Conservation (phyloP, 2,329 filamentous ascomycete genomes). For the Aspergillus pseudoglaucus region DNA sequence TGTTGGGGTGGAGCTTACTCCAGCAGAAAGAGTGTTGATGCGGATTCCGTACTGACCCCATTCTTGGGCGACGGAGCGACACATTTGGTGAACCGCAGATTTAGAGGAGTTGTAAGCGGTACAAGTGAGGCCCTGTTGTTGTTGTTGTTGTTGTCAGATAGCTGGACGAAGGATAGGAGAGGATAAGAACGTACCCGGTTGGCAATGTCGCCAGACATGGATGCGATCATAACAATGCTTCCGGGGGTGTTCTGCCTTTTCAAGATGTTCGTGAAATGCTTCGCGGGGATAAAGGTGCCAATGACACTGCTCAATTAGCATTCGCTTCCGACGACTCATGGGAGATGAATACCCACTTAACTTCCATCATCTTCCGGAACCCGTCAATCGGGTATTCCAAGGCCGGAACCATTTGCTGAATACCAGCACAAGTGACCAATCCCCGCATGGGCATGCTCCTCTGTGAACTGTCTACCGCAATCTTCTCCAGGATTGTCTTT, state of each 20-base stretch:
- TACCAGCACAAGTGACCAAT: conserved; percentile 44
- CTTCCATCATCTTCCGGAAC: conserved; percentile 29
- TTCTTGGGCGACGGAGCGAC: conserved; percentile 44
- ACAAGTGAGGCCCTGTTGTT: conserved; percentile 52
- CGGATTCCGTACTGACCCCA: conserved; percentile 59
- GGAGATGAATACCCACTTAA: conserved; percentile 18
- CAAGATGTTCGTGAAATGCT: conserved; percentile 42
- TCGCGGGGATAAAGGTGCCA: conserved; percentile 31
- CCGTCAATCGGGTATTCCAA: conserved; percentile 40
- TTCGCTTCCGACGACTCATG: background rate
- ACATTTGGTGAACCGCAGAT: conserved; percentile 44
- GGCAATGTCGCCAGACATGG: conserved; percentile 62
- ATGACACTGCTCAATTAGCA: conserved; percentile 17
- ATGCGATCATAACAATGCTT: conserved; percentile 62
- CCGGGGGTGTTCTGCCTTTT: conserved; percentile 49
- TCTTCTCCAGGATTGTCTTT: conserved; percentile 28
- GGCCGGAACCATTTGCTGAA: conserved; percentile 44
- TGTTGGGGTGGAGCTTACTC: conserved; percentile 33
- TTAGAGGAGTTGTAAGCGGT: conserved; percentile 53
- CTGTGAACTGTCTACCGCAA: conserved; percentile 21
- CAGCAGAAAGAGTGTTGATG: conserved; percentile 74
- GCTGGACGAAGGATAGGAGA: background rate
- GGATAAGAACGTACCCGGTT: conserved; percentile 43
- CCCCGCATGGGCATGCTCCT: conserved; percentile 17
- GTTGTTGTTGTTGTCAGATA: conserved; percentile 26